Conservation (phyloP, 208 protist genomes). For the Crithidia expoeki region DNA sequence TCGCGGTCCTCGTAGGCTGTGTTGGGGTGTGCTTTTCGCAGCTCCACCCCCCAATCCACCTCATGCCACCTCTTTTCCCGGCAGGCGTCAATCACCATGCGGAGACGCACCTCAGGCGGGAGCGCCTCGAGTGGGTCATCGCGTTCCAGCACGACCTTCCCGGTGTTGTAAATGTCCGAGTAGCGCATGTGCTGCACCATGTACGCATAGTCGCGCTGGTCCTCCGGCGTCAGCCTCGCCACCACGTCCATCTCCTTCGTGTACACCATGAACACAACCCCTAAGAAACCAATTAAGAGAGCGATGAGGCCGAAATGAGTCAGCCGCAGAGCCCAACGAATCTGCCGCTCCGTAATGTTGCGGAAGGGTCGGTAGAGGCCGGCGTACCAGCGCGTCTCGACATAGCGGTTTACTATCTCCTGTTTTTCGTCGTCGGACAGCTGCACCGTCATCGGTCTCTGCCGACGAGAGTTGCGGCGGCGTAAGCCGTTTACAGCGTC, state of each 20-base stretch:
- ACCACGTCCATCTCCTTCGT: constrained; percentile 58
- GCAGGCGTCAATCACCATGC: constrained; percentile 62
- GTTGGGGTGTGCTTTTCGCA: constrained; percentile 48
- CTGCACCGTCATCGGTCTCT: constrained; percentile 36
- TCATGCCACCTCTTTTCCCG: constrained; percentile 55
- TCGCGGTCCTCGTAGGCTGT: constrained; percentile 53
- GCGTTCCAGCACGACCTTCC: constrained; percentile 50
- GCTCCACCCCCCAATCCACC: constrained; percentile 68
- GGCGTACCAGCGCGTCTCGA: constrained; percentile 55
- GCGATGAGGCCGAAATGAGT: constrained; percentile 26
- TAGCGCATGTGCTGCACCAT: constrained; percentile 76
- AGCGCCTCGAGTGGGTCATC: constrained; percentile 77
- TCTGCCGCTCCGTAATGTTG: constrained; percentile 50
- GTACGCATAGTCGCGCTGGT: constrained; percentile 66
- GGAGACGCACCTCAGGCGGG: constrained; percentile 54
- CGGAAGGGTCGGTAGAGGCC: constrained; percentile 54
- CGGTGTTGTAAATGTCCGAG: constrained; percentile 59
- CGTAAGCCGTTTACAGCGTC: constrained; percentile 41
- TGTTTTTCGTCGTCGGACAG: constrained; percentile 63
- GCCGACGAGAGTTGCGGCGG: constrained; percentile 26
- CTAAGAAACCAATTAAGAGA: constrained; percentile 5
- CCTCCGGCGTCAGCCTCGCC: constrained; percentile 50
- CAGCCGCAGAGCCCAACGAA: constrained; percentile 51
- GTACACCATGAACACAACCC: constrained; percentile 44
- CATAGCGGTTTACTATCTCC: constrained; percentile 65